Conservation (phyloP, 805 yeast genomes). For the Metschnikowia lachancei region DNA sequence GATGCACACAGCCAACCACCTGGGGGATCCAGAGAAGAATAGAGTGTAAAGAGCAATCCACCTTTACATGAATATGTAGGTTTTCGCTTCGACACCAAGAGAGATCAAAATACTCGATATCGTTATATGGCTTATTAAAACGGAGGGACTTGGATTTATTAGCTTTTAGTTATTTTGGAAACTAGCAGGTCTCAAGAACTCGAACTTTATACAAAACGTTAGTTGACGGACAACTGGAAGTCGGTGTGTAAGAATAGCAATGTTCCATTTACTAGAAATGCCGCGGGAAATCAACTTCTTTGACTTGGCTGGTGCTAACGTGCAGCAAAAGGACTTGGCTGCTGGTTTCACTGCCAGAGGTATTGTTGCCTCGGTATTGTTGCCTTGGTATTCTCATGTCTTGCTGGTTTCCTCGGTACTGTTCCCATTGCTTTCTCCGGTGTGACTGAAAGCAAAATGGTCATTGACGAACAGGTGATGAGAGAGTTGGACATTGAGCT, state of each 20-base stretch:
- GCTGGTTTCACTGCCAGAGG: slow-evolving; percentile 93
- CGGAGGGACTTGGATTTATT: too few relatives aligned
- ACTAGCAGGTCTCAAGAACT: too few relatives aligned
- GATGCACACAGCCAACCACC: too few relatives aligned
- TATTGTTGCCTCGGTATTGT: too few relatives aligned
- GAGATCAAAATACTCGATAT: too few relatives aligned
- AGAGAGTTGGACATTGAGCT: slow-evolving; percentile 52
- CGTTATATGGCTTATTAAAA: too few relatives aligned
- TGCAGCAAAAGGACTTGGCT: slow-evolving; percentile 68
- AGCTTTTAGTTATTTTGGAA: too few relatives aligned
- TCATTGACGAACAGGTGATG: slow-evolving; percentile 61
- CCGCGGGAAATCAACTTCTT: slow-evolving; percentile 77
- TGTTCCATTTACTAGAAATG: slow-evolving; percentile 67
- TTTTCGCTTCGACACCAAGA: too few relatives aligned
- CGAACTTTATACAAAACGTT: too few relatives aligned
- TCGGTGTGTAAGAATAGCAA: slow-evolving; percentile 59
- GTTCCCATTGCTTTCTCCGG: slow-evolving; percentile 79
- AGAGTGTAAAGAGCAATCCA: too few relatives aligned
- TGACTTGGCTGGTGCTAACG: slow-evolving; percentile 72
- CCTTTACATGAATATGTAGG: too few relatives aligned
- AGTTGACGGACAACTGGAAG: slow-evolving; percentile 58
- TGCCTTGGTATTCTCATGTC: slow-evolving; percentile 85
- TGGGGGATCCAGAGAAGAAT: too few relatives aligned
- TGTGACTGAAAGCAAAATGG: slow-evolving; percentile 65
- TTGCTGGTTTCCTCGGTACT: slow-evolving; percentile 84